Conservation (phyloP, 495 filamentous ascomycete species). For the Polyplosphaeria fusca region DNA sequence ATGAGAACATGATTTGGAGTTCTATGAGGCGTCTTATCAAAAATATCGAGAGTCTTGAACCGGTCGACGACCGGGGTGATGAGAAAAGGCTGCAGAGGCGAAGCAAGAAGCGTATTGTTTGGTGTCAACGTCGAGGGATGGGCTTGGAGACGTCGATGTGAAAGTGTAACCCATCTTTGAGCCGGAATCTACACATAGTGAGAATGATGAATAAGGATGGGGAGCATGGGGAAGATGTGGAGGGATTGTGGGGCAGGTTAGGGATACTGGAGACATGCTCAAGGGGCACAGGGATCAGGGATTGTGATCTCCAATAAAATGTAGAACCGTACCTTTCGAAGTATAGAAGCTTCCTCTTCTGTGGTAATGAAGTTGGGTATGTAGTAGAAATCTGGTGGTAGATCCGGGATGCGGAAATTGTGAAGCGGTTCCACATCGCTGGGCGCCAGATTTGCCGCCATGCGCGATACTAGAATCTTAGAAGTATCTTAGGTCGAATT, state of each 20-base stretch:
- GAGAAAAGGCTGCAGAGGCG: slow-evolving; percentile 77
- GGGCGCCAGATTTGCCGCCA: too few relatives aligned
- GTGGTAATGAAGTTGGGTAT: slow-evolving; percentile 80
- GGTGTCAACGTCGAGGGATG: slow-evolving; percentile 76
- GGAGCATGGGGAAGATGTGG: slow-evolving; percentile 1
- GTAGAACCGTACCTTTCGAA: slow-evolving; percentile 52
- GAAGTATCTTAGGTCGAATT: too few relatives aligned
- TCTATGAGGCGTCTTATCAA: slow-evolving; percentile 66
- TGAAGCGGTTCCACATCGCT: not conserved
- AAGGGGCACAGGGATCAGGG: slow-evolving; percentile 42
- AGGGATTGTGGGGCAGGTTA: not conserved
- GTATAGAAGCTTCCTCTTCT: slow-evolving; percentile 67
- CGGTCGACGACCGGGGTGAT: slow-evolving; percentile 64
- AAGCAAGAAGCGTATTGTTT: slow-evolving; percentile 69
- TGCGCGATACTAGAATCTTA: too few relatives aligned
- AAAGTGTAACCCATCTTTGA: slow-evolving; percentile 74
- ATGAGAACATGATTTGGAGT: slow-evolving; percentile 87
- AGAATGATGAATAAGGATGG: not conserved
- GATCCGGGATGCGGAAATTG: slow-evolving; percentile 45
- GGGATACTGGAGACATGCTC: too few relatives aligned
- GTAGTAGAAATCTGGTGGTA: slow-evolving; percentile 75
- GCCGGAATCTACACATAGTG: slow-evolving; percentile 36
- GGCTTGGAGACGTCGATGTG: slow-evolving; percentile 83
- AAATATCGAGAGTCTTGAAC: slow-evolving; percentile 60
- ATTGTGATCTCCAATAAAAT: too few relatives aligned